These are phyloP conservation scores for Fusarium hostae DNA, from an alignment of 2,329 filamentous ascomycete species.

Conservation along the genomic window DNA sequence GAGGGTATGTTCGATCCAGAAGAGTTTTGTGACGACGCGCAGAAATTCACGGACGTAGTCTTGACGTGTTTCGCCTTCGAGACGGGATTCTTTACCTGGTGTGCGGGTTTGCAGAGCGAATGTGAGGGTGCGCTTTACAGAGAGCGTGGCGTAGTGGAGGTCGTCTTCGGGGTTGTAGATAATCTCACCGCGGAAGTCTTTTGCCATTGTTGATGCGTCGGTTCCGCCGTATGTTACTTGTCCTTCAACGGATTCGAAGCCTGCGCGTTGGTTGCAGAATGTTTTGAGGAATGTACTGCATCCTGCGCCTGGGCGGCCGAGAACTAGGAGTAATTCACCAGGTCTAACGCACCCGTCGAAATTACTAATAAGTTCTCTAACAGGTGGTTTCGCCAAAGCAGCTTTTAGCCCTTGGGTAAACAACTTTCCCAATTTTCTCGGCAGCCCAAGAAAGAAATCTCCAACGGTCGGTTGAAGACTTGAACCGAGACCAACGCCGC, in stretches of 20 bases:
- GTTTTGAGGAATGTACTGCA: slow-evolving; percentile 78
- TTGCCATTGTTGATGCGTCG: slow-evolving; percentile 57
- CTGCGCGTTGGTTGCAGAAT: slow-evolving; percentile 75
- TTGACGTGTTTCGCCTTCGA: slow-evolving; percentile 68
- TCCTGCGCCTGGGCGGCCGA: slow-evolving; percentile 74
- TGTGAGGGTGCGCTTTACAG: slow-evolving; percentile 71
- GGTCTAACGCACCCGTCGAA: slow-evolving; percentile 76
- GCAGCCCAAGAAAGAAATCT: slow-evolving; percentile 70
- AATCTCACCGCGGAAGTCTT: slow-evolving; percentile 69
- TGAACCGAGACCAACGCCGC: slow-evolving; percentile 74
- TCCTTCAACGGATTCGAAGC: slow-evolving; percentile 72
- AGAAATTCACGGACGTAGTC: slow-evolving; percentile 66
- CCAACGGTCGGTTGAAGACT: slow-evolving; percentile 65
- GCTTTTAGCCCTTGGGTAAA: slow-evolving; percentile 64
- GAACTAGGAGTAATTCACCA: slow-evolving; percentile 75
- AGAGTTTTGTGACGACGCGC: slow-evolving; percentile 73
- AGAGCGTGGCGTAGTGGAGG: slow-evolving; percentile 75
- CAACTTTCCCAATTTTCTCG: slow-evolving; percentile 56
- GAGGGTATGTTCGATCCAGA: slow-evolving; percentile 76
- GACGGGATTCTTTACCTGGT: slow-evolving; percentile 59
- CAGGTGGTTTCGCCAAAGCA: slow-evolving; percentile 63
- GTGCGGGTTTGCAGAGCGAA: slow-evolving; percentile 75
- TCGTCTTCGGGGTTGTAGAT: slow-evolving; percentile 77
- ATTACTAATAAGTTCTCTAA: slow-evolving; percentile 72
- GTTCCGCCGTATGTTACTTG: slow-evolving; percentile 71